These are phyloP conservation scores for Drechslerella dactyloides DNA, from an alignment of 2,329 filamentous ascomycete species.

Conservation along the genomic window DNA sequence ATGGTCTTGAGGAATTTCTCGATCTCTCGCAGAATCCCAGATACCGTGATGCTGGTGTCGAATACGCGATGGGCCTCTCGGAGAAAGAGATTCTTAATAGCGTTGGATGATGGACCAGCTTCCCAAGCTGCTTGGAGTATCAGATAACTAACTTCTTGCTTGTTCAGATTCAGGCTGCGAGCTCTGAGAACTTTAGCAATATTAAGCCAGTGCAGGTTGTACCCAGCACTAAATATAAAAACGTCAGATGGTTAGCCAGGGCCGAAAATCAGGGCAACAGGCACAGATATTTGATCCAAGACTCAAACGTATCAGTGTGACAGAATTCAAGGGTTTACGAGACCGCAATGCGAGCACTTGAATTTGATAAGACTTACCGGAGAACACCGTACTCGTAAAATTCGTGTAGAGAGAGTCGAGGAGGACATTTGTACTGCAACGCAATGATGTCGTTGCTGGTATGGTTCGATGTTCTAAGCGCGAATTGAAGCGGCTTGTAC, in stretches of 20 bases:
- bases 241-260: background rate
- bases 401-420: slow-evolving; percentile 63
- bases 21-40: slow-evolving; percentile 25
- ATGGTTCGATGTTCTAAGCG: slow-evolving; percentile 52
- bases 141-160: slow-evolving; percentile 61
- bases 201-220: slow-evolving; percentile 65
- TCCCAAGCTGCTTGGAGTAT: slow-evolving; percentile 63
- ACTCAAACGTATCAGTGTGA: too few relatives aligned
- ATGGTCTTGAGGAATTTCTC: slow-evolving; percentile 56
- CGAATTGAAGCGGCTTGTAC: slow-evolving; percentile 54
- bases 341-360: too few relatives aligned
- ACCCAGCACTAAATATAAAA: slow-evolving; percentile 60
- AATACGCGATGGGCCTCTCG: slow-evolving; percentile 59
- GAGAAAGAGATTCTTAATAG: slow-evolving; percentile 23
- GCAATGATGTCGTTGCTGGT: slow-evolving; percentile 65
- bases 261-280: too few relatives aligned
- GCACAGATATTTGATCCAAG: too few relatives aligned
- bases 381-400: slow-evolving; percentile 62
- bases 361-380: slow-evolving; percentile 11
- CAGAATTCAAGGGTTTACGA: too few relatives aligned
- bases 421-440: slow-evolving; percentile 61
- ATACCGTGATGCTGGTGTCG: slow-evolving; percentile 56
- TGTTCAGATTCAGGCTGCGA: slow-evolving; percentile 63
- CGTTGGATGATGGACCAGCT: slow-evolving; percentile 58
- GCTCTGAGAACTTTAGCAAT: slow-evolving; percentile 63